Evolutionary conservation across 208 protist genomes (phyloP), one percentile per base, ranked within the genome.

Genomic region (Angomonas ambiguus): DNA sequence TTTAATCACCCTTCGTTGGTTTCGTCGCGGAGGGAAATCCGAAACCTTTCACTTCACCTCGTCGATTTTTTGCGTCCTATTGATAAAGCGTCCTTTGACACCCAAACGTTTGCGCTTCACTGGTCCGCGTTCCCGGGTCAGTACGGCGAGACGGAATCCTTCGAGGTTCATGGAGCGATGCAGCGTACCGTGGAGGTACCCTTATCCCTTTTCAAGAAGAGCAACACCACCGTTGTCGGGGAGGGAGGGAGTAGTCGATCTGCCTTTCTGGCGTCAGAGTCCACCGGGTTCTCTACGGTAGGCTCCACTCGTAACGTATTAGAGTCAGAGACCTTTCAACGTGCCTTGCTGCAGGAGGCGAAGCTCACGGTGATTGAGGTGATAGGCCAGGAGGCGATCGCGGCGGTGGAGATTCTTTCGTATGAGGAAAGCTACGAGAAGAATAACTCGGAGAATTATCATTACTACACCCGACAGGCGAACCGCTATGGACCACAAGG

Each of bases 381-480:
- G 8, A 92, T 88, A 49, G 76, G 76, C 20, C 76, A 63, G 27
- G 80, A 92, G 64, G 24, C 81, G 16, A 87, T 88, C 42, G 79
- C 77, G 10, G 82, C 80, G 10, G 82, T 80, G 18, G 49, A 66
- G 65, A 28, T 63, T 25, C 35, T 64, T 1, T 30, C 22, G 38
- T 51, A 64, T 27, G 35, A 41, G 35, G 35, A 5, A 5, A 13
- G 13, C 35, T 41, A 41, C 13, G 35, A 41, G 13, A 41, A 41
- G 35, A 41, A 41, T 13, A 41, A 41, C 13, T 18, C 5, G 5
- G 35, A 41, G 5, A 41, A 41, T 41, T 41, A 41, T 41, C 35
- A 41, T 13, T 41, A 41, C 13, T 41, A 41, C 35, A 41, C 5
- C 8, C 35, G 13, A 41, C 35, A 41, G 35, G 5, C 35, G 13